phyloP scores from a whole-genome alignment of 1,284 basidiomycete genomes.

The Pseudozyma tsukubaensis region DNA sequence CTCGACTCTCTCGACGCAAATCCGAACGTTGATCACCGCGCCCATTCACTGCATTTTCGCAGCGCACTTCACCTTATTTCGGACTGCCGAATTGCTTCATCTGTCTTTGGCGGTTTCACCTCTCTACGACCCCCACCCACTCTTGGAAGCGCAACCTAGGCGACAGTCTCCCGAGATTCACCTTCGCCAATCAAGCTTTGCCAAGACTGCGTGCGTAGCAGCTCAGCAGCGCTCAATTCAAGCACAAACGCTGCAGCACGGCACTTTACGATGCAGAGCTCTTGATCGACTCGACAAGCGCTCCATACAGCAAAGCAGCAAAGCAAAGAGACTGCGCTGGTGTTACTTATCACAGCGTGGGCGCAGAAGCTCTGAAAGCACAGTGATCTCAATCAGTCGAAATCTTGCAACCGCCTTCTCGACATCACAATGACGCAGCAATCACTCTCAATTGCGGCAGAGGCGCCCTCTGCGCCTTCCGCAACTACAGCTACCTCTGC shows the following conservation, averaged over 20 bases:
- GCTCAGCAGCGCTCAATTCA: too few relatives aligned
- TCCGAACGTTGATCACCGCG: neutral
- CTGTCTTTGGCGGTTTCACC: neutral
- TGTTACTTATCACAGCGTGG: neutral
- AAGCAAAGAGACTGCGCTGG: neutral
- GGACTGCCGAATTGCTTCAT: too few relatives aligned
- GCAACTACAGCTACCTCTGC: neutral
- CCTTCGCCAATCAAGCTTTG: neutral
- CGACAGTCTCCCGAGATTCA: neutral
- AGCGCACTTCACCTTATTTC: too few relatives aligned
- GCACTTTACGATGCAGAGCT: neutral
- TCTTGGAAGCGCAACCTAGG: neutral
- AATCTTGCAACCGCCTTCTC: neutral
- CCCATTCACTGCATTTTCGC: neutral
- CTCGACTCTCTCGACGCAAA: neutral
- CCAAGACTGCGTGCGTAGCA: too few relatives aligned
- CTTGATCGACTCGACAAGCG: neutral
- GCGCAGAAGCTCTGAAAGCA: neutral
- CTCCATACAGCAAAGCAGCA: neutral
- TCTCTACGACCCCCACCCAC: neutral
- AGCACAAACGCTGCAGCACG: neutral
- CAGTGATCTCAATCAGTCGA: neutral
- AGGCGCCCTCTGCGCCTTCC: slow-evolving; percentile 8
- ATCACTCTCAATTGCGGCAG: neutral
- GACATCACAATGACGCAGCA: slow-evolving; percentile 14